Percentiles rank a stretch among this genome's conserved stretches.
Evolutionary conservation across 2,329 filamentous ascomycete genomes (phyloP).

Genomic region (Basipetospora sp.): DNA sequence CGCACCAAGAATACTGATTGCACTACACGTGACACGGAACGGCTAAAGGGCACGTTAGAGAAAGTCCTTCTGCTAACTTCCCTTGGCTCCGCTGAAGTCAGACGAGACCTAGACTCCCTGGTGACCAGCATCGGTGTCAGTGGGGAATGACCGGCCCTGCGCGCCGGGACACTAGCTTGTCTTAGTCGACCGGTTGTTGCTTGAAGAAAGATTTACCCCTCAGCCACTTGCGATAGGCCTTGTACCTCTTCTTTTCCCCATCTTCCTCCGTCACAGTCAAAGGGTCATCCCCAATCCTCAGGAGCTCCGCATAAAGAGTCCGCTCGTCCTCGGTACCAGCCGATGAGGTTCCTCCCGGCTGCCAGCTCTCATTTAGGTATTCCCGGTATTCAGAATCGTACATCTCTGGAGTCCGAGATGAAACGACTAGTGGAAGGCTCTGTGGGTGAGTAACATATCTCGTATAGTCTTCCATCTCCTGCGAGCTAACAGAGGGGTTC

Average conservation of each 20-base stretch:
- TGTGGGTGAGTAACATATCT: conserved; percentile 82
- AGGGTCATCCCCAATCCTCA: conserved; percentile 66
- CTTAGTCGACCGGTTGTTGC: conserved; percentile 52
- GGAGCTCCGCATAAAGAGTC: conserved; percentile 57
- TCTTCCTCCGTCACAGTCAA: conserved; percentile 81
- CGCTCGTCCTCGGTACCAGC: conserved; percentile 27
- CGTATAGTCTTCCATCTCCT: conserved; percentile 73
- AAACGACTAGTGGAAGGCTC: conserved; percentile 69
- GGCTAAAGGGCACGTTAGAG: not conserved
- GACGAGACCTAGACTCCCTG: not conserved
- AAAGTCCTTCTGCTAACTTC: no score
- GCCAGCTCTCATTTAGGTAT: conserved; percentile 58
- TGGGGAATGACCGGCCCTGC: not conserved
- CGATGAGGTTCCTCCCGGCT: conserved; percentile 41
- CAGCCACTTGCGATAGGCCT: conserved; percentile 90
- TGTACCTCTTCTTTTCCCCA: conserved; percentile 82
- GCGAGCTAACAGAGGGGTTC: conserved; percentile 62
- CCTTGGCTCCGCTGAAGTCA: not conserved
- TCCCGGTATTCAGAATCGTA: conserved; percentile 59
- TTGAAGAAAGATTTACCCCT: conserved; percentile 92
- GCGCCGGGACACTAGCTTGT: not conserved
- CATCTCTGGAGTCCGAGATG: conserved; percentile 47
- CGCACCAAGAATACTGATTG: conserved; percentile 22
- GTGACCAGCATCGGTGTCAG: not conserved
- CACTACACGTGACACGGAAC: conserved; percentile 17